phyloP scores from a whole-genome alignment of 1,284 basidiomycete genomes.

The Puccinia novopanici region DNA sequence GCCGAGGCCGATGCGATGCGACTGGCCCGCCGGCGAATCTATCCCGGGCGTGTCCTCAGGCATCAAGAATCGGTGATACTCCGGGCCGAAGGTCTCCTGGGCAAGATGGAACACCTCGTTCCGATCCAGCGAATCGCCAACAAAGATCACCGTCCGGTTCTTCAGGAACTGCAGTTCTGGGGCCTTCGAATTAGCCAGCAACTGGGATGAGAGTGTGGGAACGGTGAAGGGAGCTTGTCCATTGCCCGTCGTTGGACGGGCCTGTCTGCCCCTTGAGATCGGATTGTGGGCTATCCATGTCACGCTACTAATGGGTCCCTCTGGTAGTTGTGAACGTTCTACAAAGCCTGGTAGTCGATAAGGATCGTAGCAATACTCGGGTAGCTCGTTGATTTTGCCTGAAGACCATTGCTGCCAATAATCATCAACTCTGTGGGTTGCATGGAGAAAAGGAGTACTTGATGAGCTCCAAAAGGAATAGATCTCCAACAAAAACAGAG shows the following conservation, averaged over 20 bases:
- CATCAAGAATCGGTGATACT: neutral
- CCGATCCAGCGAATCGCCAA: constrained; percentile 26
- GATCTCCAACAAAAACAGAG: too few relatives aligned
- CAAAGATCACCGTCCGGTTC: constrained; percentile 18
- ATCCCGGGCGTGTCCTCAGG: neutral
- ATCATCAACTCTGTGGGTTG: constrained; percentile 1
- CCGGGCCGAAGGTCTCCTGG: constrained; percentile 15
- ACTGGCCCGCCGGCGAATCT: neutral
- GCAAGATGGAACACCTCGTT: constrained; percentile 32
- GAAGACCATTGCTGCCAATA: neutral
- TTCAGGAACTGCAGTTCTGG: neutral
- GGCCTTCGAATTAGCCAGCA: neutral
- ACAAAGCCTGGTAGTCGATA: constrained; percentile 9
- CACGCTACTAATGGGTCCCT: constrained; percentile 24
- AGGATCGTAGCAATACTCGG: constrained; percentile 21
- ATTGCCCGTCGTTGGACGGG: neutral
- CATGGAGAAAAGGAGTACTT: neutral
- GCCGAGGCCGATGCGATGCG: constrained; percentile 18
- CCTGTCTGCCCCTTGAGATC: neutral
- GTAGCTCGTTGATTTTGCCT: neutral
- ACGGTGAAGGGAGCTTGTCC: neutral
- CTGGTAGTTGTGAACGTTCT: constrained; percentile 19
- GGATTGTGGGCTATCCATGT: constrained; percentile 9
- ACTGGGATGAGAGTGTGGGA: neutral
- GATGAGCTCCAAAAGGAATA: neutral